Evolutionary conservation across 2,329 filamentous ascomycete species (phyloP), one percentile per base, ranked within the genome.

Genomic region (Coleophoma cylindrospora): DNA sequence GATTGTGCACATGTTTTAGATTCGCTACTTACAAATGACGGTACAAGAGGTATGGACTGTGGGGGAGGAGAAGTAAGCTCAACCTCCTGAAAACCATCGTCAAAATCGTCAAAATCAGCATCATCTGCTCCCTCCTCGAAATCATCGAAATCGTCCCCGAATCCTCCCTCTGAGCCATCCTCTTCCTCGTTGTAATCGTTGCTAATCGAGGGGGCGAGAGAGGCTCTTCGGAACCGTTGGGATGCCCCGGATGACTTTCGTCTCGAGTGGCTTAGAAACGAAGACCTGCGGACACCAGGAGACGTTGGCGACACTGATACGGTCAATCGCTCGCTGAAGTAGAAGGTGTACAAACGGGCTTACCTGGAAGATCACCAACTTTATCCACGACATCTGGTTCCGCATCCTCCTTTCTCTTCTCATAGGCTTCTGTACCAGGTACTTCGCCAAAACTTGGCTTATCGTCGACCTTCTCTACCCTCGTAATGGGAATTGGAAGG

Each of bases 111-210:
- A 58, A 75, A 74, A 50, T 68, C 72, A 53, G 70, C 73, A 52
- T 70, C 66, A 51, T 74, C 73, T 52, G 73, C 73, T 43, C 75
- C 75, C 59, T 77, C 83, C 47, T 79, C 80, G 65, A 83, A 81
- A 57, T 85, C 86, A 63, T 87, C 84, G 68, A 89, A 90, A 61
- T 88, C 85, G 61, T 82, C 72, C 37, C 69, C 81, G 69, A 85
- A 84, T 60, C 79, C 79, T 22, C 72, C 60, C 43, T 67, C 66
- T 47, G 67, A 66, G 15, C 71, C 75, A 57, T 74, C 74, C 50
- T 72, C 71, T 54, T 77, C 79, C 60, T 83, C 80, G 60, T 81
- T 78, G 57, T 84, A 83, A 54, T 82, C 80, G 63, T 84, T 27
- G 27, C 4, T 27, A 10, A 27, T 79, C 67, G 80, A 78, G 49